phyloP scores from a whole-genome alignment of 140 eudicot species.

The Bidens hawaiensis region DNA sequence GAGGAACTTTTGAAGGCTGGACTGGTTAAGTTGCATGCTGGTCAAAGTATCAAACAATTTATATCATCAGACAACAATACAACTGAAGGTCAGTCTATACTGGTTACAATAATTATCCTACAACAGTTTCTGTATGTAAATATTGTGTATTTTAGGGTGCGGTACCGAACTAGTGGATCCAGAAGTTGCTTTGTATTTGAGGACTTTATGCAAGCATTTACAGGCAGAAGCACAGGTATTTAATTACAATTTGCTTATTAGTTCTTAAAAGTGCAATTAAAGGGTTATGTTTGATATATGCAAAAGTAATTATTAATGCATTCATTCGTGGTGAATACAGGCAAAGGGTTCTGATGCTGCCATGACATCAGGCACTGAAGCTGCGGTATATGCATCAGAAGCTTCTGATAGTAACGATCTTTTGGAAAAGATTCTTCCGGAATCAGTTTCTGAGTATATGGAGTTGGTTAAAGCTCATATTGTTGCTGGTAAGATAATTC shows the following conservation, averaged over 20 bases:
- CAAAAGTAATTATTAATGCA: background rate
- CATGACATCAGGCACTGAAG: constrained; percentile 79
- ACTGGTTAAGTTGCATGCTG: constrained; percentile 55
- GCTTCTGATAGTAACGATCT: constrained; percentile 91
- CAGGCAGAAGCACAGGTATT: constrained; percentile 76
- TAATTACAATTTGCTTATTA: background rate
- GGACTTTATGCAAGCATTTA: constrained; percentile 76
- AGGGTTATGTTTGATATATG: background rate
- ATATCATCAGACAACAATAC: constrained; percentile 32
- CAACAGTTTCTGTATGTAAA: background rate
- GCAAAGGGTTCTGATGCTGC: constrained; percentile 98
- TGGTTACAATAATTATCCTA: background rate
- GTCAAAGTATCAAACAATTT: constrained; percentile 51
- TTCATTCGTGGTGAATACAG: constrained; percentile 30
- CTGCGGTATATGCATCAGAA: constrained; percentile 94
- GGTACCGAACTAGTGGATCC: constrained; percentile 64
- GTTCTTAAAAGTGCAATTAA: background rate
- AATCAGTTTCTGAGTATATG: constrained; percentile 69
- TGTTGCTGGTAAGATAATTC: constrained; percentile 53
- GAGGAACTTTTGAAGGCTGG: constrained; percentile 62
- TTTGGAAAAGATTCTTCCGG: constrained; percentile 81
- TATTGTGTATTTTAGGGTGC: constrained; percentile 35
- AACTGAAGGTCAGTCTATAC: constrained; percentile 53
- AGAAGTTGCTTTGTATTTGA: constrained; percentile 86
- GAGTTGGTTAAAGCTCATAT: constrained; percentile 82